Base-by-base conservation (phyloP, 1,284 basidiomycete genomes). In the Cryptococcus sp. region DNA sequence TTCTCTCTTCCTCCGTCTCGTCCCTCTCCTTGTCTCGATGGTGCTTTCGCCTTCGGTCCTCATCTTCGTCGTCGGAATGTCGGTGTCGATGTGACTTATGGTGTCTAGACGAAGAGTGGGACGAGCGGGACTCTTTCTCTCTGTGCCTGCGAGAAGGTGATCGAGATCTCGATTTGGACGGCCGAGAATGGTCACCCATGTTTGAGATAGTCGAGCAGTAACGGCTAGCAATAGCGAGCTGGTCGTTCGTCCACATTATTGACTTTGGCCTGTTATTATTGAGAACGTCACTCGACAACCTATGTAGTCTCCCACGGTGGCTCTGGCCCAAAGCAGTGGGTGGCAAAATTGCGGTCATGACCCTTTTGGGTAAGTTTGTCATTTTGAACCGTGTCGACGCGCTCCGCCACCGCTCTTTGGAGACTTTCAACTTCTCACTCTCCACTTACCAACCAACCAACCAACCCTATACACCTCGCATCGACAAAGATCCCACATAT, bases 21-120 rank as follows among this genome's bases (percentile, higher is more conserved):
- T 80, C 81, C 63, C 79, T 45, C 9, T 65, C 59, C 24, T 56
- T 59, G 44, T 66, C 60, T 14, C 52, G 45, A 11, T 49, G 16
- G 21, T 52, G 54, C 28, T 55, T 57, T 22, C 55, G 44, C 21
- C 48, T 43, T 12, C 46, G 22, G 14, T 56, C 52, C 12, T 58
- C 52, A 31, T 56, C 48, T 16, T 53, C 52, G 9, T 39, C 36
- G 19, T 51, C 52, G 7, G 36, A 36, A 43, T 49, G 24, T 39
- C 48, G 47, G 32, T 51, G 28, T 42, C 52, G 40, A 40, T 47
- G 35, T 41, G 51, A 36, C 21, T 45, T 43, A 33, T 47, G 32
- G 35, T 54, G 51, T 24, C 43, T 53, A 10, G 51, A 51, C 4
- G 52, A 56, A 33, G 19, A n/a, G n/a, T 47, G 40, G 24, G 47